Evolutionary conservation across 176 grass and related monocot species (phyloP), one percentile per base, ranked within the genome.

Genomic region (Panicum miliaceum): DNA sequence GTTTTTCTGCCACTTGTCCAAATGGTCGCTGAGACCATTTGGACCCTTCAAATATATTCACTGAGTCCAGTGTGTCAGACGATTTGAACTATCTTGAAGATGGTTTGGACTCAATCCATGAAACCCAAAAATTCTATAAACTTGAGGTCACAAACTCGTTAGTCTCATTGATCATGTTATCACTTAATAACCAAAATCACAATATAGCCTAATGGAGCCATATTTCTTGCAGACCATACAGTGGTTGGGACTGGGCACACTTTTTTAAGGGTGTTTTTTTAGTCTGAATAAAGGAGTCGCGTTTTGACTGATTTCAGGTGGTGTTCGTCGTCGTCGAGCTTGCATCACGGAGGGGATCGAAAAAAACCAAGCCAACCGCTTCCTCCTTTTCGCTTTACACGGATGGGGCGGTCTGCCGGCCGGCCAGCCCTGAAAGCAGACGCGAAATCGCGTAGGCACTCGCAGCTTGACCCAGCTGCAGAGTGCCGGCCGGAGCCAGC

Each of bases 381-480:
- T n/a, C 7, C n/a, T 12, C 0, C 51, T 23, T n/a, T 51, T 61
- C 23, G 47, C 81, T 80, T 84, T 89, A 75, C 59, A 84, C 71
- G 15, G 0, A 38, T 20, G 6, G n/a, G 6, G n/a, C 0, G 36
- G 13, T 77, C 68, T 80, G 57, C 35, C 59, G 20, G 70, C 57
- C 59, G 84, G 29, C 43, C 43, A 2, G 43, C 8, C 8, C 4
- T 5, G 48, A 74, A 86, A 81, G 69, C 77, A 23, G 42, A 57
- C 36, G 59, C 46, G 69, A 75, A 46, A 74, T 64, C 68, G 77
- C 68, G 84, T 86, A 53, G 8, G 20, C 47, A 3, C 26, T 16
- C n/a, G 50, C 51, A 68, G 19, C 47, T 14, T 76, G n/a, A 18
- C 82, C 23, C 41, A 19, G 51, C 62, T 29, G 67, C 29, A 22